These are phyloP conservation scores for Capronia epimyces DNA, from an alignment of 2,329 filamentous ascomycete species.

Conservation along the genomic window DNA sequence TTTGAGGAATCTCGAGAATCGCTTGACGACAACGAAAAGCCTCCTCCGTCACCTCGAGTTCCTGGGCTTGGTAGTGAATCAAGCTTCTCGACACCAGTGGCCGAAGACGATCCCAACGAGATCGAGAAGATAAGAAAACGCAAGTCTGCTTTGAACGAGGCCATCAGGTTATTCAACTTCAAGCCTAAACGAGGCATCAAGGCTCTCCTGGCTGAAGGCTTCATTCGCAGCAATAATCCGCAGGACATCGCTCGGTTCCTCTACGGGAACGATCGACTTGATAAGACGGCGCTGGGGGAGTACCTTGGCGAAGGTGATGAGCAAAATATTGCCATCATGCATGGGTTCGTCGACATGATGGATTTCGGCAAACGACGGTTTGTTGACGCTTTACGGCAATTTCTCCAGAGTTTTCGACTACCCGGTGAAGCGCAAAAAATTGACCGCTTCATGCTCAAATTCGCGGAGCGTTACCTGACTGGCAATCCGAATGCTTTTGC, in stretches of 20 bases:
- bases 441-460: constrained; percentile 98
- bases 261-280: constrained; percentile 71
- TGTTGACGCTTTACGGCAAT: constrained; percentile 83
- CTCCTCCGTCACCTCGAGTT: constrained; percentile 55
- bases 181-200: constrained; percentile 95
- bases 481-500: constrained; percentile 97
- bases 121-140: constrained; percentile 91
- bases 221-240: constrained; percentile 73
- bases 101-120: constrained; percentile 86
- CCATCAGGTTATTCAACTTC: constrained; percentile 90
- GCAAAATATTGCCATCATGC: constrained; percentile 95
- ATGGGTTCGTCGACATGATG: constrained; percentile 93
- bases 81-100: constrained; percentile 60
- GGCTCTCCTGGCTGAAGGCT: constrained; percentile 72
- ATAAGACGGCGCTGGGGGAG: constrained; percentile 90
- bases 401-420: constrained; percentile 88
- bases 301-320: constrained; percentile 90
- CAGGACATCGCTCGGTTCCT: constrained; percentile 82
- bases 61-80: constrained; percentile 51
- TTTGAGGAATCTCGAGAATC: constrained; percentile 63
- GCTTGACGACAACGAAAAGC: constrained; percentile 58
- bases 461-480: constrained; percentile 89
- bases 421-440: constrained; percentile 98
- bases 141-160: constrained; percentile 87
- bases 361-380: constrained; percentile 88